Evolutionary conservation across 345 rosid genomes (phyloP).

Genomic region (Carallia pectinifolia): DNA sequence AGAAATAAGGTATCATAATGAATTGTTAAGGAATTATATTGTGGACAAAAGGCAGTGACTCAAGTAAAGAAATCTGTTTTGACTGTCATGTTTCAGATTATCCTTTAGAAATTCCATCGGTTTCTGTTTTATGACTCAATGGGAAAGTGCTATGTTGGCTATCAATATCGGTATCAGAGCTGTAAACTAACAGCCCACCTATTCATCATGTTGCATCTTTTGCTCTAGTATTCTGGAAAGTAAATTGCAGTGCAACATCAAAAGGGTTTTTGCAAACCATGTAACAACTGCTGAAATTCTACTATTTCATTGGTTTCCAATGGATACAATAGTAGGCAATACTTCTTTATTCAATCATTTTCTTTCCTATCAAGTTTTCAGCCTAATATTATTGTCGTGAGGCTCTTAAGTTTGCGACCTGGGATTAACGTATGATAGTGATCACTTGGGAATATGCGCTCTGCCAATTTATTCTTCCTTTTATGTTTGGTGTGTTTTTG

Average conservation of each 20-base stretch:
- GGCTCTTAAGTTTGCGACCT: not conserved
- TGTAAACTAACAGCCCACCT: not conserved
- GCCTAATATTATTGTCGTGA: not conserved
- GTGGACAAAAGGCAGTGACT: not conserved
- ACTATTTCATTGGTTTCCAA: too few relatives aligned
- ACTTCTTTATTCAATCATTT: not conserved
- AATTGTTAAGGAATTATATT: conserved; percentile 6
- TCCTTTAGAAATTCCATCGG: not conserved
- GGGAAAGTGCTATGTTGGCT: too few relatives aligned
- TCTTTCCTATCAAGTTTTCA: not conserved
- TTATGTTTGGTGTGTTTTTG: not conserved
- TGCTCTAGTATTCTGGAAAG: not conserved
- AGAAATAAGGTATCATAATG: conserved; percentile 67
- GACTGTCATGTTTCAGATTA: not conserved
- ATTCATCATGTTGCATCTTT: not conserved
- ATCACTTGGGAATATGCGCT: too few relatives aligned
- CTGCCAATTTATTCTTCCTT: not conserved
- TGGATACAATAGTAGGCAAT: too few relatives aligned
- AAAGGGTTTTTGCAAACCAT: not conserved
- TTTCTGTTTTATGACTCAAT: too few relatives aligned
- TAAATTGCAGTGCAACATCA: not conserved
- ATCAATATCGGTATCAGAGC: too few relatives aligned
- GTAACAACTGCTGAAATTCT: too few relatives aligned
- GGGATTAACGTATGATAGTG: too few relatives aligned
- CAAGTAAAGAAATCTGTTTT: not conserved